Conservation (phyloP, 371 early-diverging fungal genomes). For the Mortierella sp. region DNA sequence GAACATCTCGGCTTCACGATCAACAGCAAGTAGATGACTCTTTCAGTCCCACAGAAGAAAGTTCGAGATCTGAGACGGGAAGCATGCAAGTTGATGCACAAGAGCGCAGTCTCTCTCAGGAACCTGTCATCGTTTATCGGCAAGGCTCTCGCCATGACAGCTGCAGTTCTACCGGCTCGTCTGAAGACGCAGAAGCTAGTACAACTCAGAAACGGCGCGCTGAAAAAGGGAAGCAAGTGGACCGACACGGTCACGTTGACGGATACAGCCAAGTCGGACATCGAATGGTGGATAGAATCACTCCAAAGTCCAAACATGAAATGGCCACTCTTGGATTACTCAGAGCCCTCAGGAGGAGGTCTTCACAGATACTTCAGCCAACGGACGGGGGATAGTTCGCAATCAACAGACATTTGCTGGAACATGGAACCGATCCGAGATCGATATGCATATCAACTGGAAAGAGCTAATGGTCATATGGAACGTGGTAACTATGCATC, state of each 20-base stretch:
- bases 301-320: not conserved
- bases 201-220: slow-evolving; percentile 16
- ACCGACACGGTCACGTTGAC: slow-evolving; percentile 1
- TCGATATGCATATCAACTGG: not conserved
- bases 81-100: not conserved
- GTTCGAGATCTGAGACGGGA: slow-evolving; percentile 19
- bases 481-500: not conserved
- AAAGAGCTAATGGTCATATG: slow-evolving; percentile 1
- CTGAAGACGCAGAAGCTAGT: slow-evolving; percentile 24
- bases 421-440: not conserved
- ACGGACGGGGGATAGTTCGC: slow-evolving; percentile 2
- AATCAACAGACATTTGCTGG: not conserved
- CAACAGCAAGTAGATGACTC: slow-evolving; percentile 19
- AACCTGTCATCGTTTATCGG: slow-evolving; percentile 23
- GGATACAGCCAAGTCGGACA: slow-evolving; percentile 1
- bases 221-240: slow-evolving; percentile 6
- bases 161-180: slow-evolving; percentile 38
- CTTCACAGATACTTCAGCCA: slow-evolving; percentile 5
- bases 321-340: not conserved
- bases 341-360: slow-evolving; percentile 9
- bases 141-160: slow-evolving; percentile 20
- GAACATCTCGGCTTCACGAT: slow-evolving; percentile 33
- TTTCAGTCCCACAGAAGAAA: slow-evolving; percentile 19
- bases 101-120: not conserved
- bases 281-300: slow-evolving; percentile 5